phyloP scores from a whole-genome alignment of 371 early-diverging fungal genomes.

The Globomyces sp. region DNA sequence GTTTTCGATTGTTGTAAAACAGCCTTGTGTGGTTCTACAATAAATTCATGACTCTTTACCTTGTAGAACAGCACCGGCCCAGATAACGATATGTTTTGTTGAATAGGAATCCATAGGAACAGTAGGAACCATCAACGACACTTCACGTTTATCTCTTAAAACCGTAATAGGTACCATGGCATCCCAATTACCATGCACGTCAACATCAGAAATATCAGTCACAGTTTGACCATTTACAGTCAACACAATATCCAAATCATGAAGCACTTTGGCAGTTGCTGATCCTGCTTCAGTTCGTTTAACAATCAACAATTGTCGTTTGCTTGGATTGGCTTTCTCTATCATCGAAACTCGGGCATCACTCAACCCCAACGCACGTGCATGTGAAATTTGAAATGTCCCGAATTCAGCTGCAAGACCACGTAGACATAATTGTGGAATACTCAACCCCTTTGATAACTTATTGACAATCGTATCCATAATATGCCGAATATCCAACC shows the following conservation, averaged over 20 bases:
- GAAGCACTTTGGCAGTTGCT: constrained; percentile 58
- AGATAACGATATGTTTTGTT: constrained; percentile 62
- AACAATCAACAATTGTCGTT: constrained; percentile 74
- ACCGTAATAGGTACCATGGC: constrained; percentile 58
- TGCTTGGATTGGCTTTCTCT: constrained; percentile 66
- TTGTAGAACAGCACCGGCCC: constrained; percentile 85
- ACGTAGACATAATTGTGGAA: constrained; percentile 32
- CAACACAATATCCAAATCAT: constrained; percentile 87
- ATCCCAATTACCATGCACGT: constrained; percentile 48
- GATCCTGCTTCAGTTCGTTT: constrained; percentile 64
- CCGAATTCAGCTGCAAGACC: constrained; percentile 71
- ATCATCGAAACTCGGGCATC: constrained; percentile 74
- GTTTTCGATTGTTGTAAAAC: constrained; percentile 74
- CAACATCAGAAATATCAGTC: constrained; percentile 71
- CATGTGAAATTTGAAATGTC: constrained; percentile 74
- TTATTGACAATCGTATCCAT: constrained; percentile 32
- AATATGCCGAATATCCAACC: constrained; percentile 52
- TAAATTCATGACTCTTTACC: constrained; percentile 12
- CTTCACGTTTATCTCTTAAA: constrained; percentile 66
- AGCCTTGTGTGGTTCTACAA: constrained; percentile 74
- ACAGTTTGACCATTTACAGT: constrained; percentile 67
- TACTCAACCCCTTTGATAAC: constrained; percentile 41
- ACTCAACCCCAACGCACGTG: constrained; percentile 73
- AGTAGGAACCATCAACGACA: constrained; percentile 45
- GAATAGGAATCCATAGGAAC: constrained; percentile 50